Percentiles rank a stretch among this genome's conserved stretches.
phyloP scores from a whole-genome alignment of 805 yeast genomes.

The Brettanomyces bruxellensis region DNA sequence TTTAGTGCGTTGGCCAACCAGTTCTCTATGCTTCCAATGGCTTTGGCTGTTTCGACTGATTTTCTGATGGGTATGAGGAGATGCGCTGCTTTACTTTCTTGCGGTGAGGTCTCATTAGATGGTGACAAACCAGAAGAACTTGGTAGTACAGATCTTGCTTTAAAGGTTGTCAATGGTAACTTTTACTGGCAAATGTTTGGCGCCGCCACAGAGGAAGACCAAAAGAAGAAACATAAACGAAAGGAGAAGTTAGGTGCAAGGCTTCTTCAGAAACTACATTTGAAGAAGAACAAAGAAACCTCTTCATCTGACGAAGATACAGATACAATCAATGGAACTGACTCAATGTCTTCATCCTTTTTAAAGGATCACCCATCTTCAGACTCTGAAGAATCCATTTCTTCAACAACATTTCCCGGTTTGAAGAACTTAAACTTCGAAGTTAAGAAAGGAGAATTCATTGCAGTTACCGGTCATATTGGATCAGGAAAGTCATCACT shows the following conservation, averaged over 20 bases:
- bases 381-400: not conserved
- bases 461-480: conserved; percentile 70
- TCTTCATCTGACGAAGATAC: not conserved
- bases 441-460: conserved; percentile 56
- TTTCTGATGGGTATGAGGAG: conserved; percentile 52
- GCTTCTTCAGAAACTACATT: not conserved
- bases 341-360: not conserved
- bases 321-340: not conserved
- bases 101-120: conserved; percentile 29
- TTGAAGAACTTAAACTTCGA: conserved; percentile 42
- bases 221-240: not conserved
- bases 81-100: conserved; percentile 41
- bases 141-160: conserved; percentile 27
- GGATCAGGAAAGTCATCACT: conserved; percentile 63
- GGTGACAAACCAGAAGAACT: conserved; percentile 15
- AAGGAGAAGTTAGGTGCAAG: not conserved
- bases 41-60: conserved; percentile 58
- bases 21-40: conserved; percentile 61
- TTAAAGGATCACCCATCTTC: not conserved
- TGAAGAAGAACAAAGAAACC: not conserved
- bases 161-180: conserved; percentile 43
- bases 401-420: conserved; percentile 29
- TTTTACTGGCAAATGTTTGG: conserved; percentile 59
- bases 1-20: conserved; percentile 54
- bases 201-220: conserved; percentile 15